Conservation (phyloP, 176 grass and related monocot species). For the Saccharum officinarum region DNA sequence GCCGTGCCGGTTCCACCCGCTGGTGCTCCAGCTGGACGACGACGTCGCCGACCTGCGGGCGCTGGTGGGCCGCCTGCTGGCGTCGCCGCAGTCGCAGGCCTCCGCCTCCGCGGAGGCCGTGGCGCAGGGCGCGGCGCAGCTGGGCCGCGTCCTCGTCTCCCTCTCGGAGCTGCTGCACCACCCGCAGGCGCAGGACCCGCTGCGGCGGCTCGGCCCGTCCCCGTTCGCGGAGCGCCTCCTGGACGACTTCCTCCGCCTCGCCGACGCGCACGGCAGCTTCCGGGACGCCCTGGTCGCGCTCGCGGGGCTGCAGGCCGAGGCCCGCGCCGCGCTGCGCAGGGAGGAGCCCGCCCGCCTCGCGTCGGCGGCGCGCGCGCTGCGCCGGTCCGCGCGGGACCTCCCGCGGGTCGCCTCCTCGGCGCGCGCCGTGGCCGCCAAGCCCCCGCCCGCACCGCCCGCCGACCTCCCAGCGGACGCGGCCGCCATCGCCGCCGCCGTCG, state of each 20-base stretch:
- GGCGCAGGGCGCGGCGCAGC: conserved; percentile 25
- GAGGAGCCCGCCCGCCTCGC: conserved; percentile 43
- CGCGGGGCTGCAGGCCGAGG: conserved; percentile 44
- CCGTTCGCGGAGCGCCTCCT: conserved; percentile 52
- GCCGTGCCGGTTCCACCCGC: conserved; percentile 72
- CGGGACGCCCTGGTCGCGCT: conserved; percentile 40
- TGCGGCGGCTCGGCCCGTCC: conserved; percentile 34
- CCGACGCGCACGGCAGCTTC: conserved; percentile 57
- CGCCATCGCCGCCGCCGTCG: conserved; percentile 44
- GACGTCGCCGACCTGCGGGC: conserved; percentile 51
- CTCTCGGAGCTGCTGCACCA: conserved; percentile 67
- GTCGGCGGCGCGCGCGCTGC: conserved; percentile 45
- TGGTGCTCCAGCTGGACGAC: conserved; percentile 63
- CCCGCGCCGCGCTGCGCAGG: conserved; percentile 49
- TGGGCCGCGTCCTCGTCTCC: conserved; percentile 43
- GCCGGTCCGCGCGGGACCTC: conserved; percentile 37
- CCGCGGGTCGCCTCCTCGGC: conserved; percentile 38
- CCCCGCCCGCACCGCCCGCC: background rate
- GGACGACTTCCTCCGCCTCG: conserved; percentile 59
- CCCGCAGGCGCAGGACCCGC: conserved; percentile 63
- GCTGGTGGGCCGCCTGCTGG: background rate
- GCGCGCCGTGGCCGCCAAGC: conserved; percentile 39
- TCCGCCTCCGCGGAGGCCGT: conserved; percentile 24
- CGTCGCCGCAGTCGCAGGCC: background rate
- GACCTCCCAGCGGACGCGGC: conserved; percentile 34